Conservation (phyloP, 805 yeast genomes). For the Kodamaea lidongshanica region DNA sequence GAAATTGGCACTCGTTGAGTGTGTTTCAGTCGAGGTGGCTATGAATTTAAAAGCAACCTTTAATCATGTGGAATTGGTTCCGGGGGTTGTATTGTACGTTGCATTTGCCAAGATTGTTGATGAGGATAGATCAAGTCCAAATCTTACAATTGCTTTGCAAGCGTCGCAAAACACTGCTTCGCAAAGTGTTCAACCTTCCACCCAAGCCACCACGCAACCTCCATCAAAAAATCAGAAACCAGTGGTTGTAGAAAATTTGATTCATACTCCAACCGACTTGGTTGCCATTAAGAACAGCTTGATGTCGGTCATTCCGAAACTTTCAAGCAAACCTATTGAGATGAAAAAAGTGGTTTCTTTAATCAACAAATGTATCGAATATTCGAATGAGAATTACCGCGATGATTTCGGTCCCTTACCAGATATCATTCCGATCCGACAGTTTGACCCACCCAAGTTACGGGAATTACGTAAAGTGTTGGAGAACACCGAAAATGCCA, state of each 20-base stretch:
- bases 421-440: conserved; percentile 59
- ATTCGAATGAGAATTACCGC: conserved; percentile 43
- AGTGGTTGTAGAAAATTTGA: conserved; percentile 1
- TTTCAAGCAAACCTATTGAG: conserved; percentile 22
- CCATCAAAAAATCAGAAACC: neutral
- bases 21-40: conserved; percentile 65
- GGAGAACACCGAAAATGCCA: conserved; percentile 27
- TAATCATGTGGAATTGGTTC: conserved; percentile 76
- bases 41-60: conserved; percentile 70
- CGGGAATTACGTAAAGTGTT: conserved; percentile 73
- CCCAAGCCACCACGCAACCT: neutral
- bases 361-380: conserved; percentile 29
- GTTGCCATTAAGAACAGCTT: conserved; percentile 18
- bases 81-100: conserved; percentile 69
- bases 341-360: conserved; percentile 39
- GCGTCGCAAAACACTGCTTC: conserved; percentile 1
- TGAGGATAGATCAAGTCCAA: conserved; percentile 9
- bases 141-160: neutral
- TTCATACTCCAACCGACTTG: conserved; percentile 18
- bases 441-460: conserved; percentile 81
- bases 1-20: conserved; percentile 54
- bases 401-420: conserved; percentile 70
- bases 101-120: conserved; percentile 73
- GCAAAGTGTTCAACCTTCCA: conserved; percentile 1
- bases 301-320: conserved; percentile 13